Evolutionary conservation across 768 basidiomycete genomes (phyloP).

Genomic region (Tylopilus sp.): DNA sequence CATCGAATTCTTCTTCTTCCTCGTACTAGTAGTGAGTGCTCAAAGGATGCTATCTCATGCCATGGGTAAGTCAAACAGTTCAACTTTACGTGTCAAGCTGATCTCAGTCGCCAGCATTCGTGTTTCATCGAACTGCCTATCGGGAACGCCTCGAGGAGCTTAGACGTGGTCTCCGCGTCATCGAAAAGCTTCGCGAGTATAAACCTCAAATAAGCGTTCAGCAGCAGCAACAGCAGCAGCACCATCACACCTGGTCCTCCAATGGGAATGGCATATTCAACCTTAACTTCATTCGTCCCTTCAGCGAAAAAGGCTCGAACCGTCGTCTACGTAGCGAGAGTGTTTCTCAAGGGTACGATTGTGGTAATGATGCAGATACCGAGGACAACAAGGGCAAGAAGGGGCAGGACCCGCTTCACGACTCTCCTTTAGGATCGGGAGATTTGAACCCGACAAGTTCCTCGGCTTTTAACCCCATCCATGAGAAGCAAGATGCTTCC

Average conservation of each 20-base stretch:
- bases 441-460: conserved; percentile 2
- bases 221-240: conserved; percentile 1
- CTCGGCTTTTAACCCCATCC: conserved; percentile 1
- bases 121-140: conserved; percentile 76
- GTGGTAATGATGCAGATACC: conserved; percentile 30
- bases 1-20: conserved; percentile 73
- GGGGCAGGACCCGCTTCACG: conserved; percentile 20
- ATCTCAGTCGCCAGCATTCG: conserved; percentile 45
- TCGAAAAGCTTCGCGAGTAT: conserved; percentile 67
- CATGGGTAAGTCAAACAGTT: conserved; percentile 38
- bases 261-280: conserved; percentile 44
- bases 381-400: conserved; percentile 31
- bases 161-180: conserved; percentile 47
- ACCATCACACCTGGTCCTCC: conserved; percentile 30
- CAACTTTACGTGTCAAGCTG: not conserved
- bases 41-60: conserved; percentile 71
- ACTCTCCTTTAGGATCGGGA: conserved; percentile 9
- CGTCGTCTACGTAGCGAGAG: conserved; percentile 28
- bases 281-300: conserved; percentile 28
- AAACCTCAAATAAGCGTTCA: conserved; percentile 38
- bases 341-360: conserved; percentile 23
- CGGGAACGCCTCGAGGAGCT: conserved; percentile 66
- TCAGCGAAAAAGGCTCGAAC: conserved; percentile 43
- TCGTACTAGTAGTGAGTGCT: conserved; percentile 56
- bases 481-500: conserved; percentile 5